Conservation (phyloP, 2,329 filamentous ascomycete species). For the Clonostachys sp. region DNA sequence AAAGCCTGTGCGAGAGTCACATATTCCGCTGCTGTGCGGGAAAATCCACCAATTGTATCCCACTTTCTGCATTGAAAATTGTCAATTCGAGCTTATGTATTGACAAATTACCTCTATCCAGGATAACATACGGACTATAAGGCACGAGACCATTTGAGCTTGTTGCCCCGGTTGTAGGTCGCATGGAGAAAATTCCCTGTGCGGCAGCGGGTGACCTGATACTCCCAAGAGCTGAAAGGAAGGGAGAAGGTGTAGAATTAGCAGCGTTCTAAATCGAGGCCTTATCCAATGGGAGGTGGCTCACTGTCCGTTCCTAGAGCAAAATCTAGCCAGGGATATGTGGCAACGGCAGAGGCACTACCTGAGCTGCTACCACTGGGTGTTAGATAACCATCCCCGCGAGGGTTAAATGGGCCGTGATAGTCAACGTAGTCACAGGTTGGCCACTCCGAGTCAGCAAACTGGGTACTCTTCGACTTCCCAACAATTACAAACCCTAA, state of each 20-base stretch:
- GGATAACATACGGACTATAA: background rate
- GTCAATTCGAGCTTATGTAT: too few species aligned
- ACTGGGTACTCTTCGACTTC: background rate
- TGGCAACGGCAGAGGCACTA: background rate
- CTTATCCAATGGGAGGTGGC: background rate
- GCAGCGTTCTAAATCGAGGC: background rate
- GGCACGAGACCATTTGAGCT: background rate
- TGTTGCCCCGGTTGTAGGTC: background rate
- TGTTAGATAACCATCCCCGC: background rate
- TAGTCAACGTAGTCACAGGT: background rate
- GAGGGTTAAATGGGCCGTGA: background rate
- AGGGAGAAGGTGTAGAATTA: background rate
- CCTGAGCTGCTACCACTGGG: background rate
- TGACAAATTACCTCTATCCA: background rate
- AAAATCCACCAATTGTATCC: background rate
- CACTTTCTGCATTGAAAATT: background rate
- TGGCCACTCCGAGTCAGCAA: constrained; percentile 1
- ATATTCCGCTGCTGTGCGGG: background rate
- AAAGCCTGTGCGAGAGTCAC: background rate
- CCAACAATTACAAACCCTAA: background rate
- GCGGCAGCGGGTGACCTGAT: background rate
- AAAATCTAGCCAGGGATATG: background rate
- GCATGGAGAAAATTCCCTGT: background rate
- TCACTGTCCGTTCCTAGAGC: background rate
- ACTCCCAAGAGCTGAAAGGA: background rate